phyloP scores from a whole-genome alignment of 2,329 filamentous ascomycete species.

The Paecilomyces variotii region DNA sequence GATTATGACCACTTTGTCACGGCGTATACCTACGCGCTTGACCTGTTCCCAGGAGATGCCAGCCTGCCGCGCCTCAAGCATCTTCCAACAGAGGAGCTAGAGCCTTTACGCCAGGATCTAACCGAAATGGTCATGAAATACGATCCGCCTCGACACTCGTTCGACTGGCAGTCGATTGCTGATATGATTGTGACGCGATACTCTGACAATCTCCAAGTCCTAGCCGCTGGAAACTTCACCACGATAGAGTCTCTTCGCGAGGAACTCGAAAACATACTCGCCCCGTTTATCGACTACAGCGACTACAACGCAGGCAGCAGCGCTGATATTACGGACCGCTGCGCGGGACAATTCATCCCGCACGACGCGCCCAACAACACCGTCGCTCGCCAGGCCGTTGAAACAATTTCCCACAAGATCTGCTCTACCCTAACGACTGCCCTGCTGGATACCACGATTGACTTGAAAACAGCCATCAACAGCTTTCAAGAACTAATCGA shows the following conservation, averaged over 20 bases:
- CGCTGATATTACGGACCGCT: slow-evolving; percentile 20
- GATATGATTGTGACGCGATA: slow-evolving; percentile 62
- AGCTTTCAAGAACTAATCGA: slow-evolving; percentile 36
- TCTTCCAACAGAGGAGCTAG: slow-evolving; percentile 22
- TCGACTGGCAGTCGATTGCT: slow-evolving; percentile 60
- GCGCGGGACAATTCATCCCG: slow-evolving; percentile 27
- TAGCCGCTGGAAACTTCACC: slow-evolving; percentile 19
- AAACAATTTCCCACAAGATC: slow-evolving; percentile 19
- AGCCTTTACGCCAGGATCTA: slow-evolving; percentile 37
- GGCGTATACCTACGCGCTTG: slow-evolving; percentile 36
- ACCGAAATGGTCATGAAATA: slow-evolving; percentile 31
- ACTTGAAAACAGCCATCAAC: slow-evolving; percentile 17
- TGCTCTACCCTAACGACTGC: slow-evolving; percentile 24
- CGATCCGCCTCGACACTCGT: slow-evolving; percentile 16
- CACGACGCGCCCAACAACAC: slow-evolving; percentile 2
- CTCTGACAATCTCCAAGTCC: slow-evolving; percentile 43
- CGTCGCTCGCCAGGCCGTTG: slow-evolving; percentile 21
- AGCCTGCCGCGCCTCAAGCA: slow-evolving; percentile 31
- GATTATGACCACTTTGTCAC: slow-evolving; percentile 45
- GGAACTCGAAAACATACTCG: slow-evolving; percentile 21
- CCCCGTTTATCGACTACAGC: slow-evolving; percentile 28
- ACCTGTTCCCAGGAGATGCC: slow-evolving; percentile 31
- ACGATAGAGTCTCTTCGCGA: slow-evolving; percentile 16
- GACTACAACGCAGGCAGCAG: slow-evolving; percentile 12
- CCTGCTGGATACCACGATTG: slow-evolving; percentile 8